These are phyloP conservation scores for Sporisorium reilianum DNA, from an alignment of 1,284 basidiomycete genomes.

Conservation along the genomic window DNA sequence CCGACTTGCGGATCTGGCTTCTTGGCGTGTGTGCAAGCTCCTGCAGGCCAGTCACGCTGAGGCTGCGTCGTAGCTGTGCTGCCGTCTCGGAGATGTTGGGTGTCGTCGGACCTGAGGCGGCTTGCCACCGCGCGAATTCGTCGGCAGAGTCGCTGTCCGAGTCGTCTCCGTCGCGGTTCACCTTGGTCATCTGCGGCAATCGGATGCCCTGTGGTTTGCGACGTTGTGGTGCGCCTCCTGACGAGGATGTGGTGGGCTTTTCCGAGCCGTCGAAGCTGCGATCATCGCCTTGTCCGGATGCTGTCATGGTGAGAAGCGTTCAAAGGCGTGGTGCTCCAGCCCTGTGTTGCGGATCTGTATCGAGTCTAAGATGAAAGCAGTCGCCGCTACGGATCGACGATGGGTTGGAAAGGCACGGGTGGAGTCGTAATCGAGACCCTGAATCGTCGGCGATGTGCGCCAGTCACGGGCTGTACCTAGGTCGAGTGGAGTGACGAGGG, in stretches of 20 bases:
- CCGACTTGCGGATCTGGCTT: conserved; percentile 56
- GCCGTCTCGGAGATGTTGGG: conserved; percentile 66
- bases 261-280: conserved; percentile 8
- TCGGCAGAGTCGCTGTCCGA: conserved; percentile 52
- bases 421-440: not conserved
- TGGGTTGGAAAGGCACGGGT: not conserved
- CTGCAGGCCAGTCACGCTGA: conserved; percentile 61
- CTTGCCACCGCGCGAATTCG: conserved; percentile 36
- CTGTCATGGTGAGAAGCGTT: conserved; percentile 1
- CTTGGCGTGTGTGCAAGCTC: conserved; percentile 61
- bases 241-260: conserved; percentile 9
- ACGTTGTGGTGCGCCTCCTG: conserved; percentile 11
- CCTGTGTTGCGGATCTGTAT: not conserved
- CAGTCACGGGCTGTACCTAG: not conserved
- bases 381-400: not conserved
- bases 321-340: not conserved
- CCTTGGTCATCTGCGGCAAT: conserved; percentile 45
- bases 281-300: conserved; percentile 2
- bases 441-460: not conserved
- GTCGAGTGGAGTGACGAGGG: not conserved
- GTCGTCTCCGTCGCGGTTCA: conserved; percentile 26
- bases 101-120: conserved; percentile 54
- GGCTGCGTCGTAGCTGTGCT: conserved; percentile 59
- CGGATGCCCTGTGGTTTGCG: conserved; percentile 31
- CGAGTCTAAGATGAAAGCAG: not conserved